Evolutionary conservation across 345 rosid genomes (phyloP), one percentile per base, ranked within the genome.

Genomic region (Cardiospermum halicacabum): DNA sequence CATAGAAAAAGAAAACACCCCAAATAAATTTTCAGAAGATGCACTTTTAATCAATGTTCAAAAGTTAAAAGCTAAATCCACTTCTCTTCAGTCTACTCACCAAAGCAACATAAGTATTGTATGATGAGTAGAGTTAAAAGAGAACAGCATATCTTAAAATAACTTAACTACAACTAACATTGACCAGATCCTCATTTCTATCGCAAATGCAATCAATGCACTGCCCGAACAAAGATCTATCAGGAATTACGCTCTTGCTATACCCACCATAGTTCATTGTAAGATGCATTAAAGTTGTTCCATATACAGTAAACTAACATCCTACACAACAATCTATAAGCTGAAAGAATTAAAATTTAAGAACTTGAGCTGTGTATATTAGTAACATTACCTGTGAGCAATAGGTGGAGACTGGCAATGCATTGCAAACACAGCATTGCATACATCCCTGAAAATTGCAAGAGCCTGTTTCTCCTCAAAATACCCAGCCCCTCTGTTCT

Each of bases 361-460:
- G 18, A 42, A 37, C n/a, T 7, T 5, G 21, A 24, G 37, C 49
- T n/a, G 16, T 45, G 42, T 8, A 49, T 55, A 57, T 37, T n/a
- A 42, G 65, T 19, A 54, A 2, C 11, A 28, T 47, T 67, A 95
- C 99, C 99, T 81, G 76, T 95, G 99, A 60, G 99, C 99, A 61
- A 91, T 73, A 11, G 96, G 94, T 16, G 96, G 97, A 37, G 89
- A 78, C 58, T 84, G 97, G 67, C 84, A 82, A 72, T 95, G 99
- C 99, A 95, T 85, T 2, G 96, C 97, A 74, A 80, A 95, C 53
- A 95, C 96, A 15, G 97, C 97, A 76, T 91, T 91, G 42, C 97
- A 95, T 37, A 86, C 84, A 77, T 95, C 96, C 79, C 93, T 87
- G 66, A 91, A 87, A 34, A 95, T 78, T 22, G 64, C 32, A 62